These are phyloP conservation scores for Apiospora kogelbergensis DNA, from an alignment of 2,329 filamentous ascomycete species.

Conservation along the genomic window DNA sequence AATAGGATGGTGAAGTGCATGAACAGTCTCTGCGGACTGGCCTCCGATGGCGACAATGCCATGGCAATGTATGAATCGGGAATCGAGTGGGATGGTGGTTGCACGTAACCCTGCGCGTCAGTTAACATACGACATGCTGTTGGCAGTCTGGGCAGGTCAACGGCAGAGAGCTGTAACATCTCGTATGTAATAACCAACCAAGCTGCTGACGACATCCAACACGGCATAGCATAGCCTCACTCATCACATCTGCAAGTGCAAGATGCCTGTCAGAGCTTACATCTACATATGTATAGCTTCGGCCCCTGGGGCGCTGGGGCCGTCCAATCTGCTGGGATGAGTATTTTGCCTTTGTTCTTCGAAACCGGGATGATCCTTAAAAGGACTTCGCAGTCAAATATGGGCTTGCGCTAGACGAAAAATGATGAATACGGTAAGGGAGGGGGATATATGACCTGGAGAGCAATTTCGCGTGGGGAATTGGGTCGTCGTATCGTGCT, in stretches of 20 bases:
- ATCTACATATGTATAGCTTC: too few relatives aligned
- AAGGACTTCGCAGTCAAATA: not conserved
- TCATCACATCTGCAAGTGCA: not conserved
- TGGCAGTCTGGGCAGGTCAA: not conserved
- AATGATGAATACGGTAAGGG: constrained; percentile 4
- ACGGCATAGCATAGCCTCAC: not conserved
- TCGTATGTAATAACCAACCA: not conserved
- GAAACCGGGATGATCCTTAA: not conserved
- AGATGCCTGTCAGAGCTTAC: not conserved
- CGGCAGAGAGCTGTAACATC: not conserved
- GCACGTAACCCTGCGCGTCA: not conserved
- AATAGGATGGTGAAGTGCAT: not conserved
- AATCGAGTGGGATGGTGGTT: not conserved
- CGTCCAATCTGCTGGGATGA: not conserved
- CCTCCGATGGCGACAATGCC: not conserved
- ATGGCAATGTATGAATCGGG: not conserved
- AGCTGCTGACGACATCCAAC: constrained; percentile 7
- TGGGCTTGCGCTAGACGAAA: not conserved
- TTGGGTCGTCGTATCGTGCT: constrained; percentile 17
- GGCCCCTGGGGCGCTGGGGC: not conserved
- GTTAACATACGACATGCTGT: not conserved
- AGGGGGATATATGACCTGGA: not conserved
- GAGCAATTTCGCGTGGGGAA: constrained; percentile 22
- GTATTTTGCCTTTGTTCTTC: not conserved
- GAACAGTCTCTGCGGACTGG: not conserved